phyloP scores from a whole-genome alignment of 2,329 filamentous ascomycete species.

The Orbilia brochopaga region DNA sequence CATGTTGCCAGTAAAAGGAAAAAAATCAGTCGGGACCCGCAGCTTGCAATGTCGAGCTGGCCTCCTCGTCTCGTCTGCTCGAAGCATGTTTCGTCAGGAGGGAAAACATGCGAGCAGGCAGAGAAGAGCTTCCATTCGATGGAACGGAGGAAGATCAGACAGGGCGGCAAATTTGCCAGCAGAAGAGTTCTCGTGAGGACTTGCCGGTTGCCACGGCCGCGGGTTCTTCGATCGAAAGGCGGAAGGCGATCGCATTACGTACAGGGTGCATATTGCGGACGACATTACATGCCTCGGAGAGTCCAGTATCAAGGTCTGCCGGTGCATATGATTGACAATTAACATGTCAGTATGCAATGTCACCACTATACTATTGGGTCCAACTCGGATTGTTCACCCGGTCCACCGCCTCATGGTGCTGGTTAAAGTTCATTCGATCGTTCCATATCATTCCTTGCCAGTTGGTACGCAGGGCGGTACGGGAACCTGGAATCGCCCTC shows the following conservation, averaged over 20 bases:
- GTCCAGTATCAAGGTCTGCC: not conserved
- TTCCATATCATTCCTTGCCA: not conserved
- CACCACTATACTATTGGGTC: too few species aligned
- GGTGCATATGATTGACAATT: constrained; percentile 3
- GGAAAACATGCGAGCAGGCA: too few species aligned
- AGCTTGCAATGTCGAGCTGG: not conserved
- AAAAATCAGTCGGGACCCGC: not conserved
- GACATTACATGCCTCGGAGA: constrained; percentile 12
- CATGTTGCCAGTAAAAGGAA: constrained; percentile 6
- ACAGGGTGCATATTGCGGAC: not conserved
- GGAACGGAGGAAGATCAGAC: constrained; percentile 21
- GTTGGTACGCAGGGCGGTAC: not conserved
- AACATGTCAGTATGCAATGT: too few species aligned
- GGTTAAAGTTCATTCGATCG: constrained; percentile 5
- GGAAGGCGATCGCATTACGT: not conserved
- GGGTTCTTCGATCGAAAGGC: not conserved
- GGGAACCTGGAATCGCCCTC: not conserved
- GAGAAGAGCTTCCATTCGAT: not conserved
- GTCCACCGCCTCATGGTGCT: too few species aligned
- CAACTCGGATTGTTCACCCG: too few species aligned
- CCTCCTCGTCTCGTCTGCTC: constrained; percentile 1
- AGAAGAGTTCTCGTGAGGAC: constrained; percentile 11
- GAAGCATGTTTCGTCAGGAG: constrained; percentile 14
- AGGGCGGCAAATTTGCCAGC: constrained; percentile 45
- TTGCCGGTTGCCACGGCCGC: not conserved